Conservation (phyloP, 306 rosid genomes). For the Castanea mollissima region DNA sequence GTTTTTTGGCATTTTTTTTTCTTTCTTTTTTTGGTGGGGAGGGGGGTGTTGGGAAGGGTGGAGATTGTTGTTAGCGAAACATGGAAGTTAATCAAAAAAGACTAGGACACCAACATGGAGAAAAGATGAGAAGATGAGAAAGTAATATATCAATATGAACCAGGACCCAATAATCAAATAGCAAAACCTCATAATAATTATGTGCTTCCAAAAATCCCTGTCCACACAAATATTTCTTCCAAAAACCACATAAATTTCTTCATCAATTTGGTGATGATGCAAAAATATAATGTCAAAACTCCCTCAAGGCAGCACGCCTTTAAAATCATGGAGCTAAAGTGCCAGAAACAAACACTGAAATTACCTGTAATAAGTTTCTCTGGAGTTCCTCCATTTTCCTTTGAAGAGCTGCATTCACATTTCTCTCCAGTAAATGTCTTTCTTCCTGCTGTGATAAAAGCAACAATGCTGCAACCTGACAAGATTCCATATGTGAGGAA, state of each 20-base stretch:
- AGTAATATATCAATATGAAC: neutral
- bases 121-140: neutral
- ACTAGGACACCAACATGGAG: neutral
- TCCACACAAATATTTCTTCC: neutral
- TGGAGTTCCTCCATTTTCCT: conserved; percentile 81
- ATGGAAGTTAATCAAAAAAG: no score
- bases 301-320: conserved; percentile 4
- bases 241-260: neutral
- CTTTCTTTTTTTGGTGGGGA: neutral
- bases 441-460: conserved; percentile 96
- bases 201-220: neutral
- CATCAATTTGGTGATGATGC: neutral
- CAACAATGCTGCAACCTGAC: conserved; percentile 72
- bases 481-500: conserved; percentile 21
- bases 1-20: no score
- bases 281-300: conserved; percentile 9
- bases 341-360: conserved; percentile 29
- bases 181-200: neutral
- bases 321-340: conserved; percentile 20
- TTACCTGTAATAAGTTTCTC: conserved; percentile 85
- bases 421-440: conserved; percentile 77
- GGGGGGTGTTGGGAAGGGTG: no score
- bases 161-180: neutral
- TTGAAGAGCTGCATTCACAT: conserved; percentile 78
- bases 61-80: no score